Conservation (phyloP, 2,329 filamentous ascomycete genomes). For the Dothidotthia symphoricarpi region DNA sequence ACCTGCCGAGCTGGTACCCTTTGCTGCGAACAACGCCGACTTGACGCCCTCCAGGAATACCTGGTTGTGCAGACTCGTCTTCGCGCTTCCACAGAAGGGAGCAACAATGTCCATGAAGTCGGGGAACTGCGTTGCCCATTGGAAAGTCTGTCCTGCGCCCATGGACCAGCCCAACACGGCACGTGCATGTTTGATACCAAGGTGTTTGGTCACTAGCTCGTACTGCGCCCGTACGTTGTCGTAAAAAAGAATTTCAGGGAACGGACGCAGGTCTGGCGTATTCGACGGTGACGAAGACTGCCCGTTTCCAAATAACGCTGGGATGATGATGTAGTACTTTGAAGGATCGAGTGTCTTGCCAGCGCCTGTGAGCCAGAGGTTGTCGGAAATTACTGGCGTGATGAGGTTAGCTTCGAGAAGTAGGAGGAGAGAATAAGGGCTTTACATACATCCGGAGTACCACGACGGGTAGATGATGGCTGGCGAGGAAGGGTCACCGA, state of each 20-base stretch:
- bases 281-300: conserved; percentile 69
- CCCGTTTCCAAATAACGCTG: conserved; percentile 67
- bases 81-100: conserved; percentile 66
- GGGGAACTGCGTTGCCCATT: conserved; percentile 63
- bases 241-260: conserved; percentile 63
- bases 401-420: conserved; percentile 2
- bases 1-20: conserved; percentile 55
- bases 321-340: conserved; percentile 67
- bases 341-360: conserved; percentile 64
- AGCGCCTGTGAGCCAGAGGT: conserved; percentile 70
- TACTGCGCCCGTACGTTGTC: conserved; percentile 70
- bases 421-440: conserved; percentile 10
- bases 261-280: conserved; percentile 53
- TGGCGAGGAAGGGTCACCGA: conserved; percentile 61
- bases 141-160: conserved; percentile 66
- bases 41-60: conserved; percentile 67
- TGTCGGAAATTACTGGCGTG: conserved; percentile 60
- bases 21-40: conserved; percentile 58
- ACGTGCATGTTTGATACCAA: conserved; percentile 59
- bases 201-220: conserved; percentile 61
- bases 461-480: conserved; percentile 75
- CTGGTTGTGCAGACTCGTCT: conserved; percentile 65
- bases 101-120: conserved; percentile 65
- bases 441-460: conserved; percentile 61
- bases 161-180: conserved; percentile 70